Evolutionary conservation across 1,139 yeast species (phyloP).

Genomic region (Sugiyamaella pinicola): DNA sequence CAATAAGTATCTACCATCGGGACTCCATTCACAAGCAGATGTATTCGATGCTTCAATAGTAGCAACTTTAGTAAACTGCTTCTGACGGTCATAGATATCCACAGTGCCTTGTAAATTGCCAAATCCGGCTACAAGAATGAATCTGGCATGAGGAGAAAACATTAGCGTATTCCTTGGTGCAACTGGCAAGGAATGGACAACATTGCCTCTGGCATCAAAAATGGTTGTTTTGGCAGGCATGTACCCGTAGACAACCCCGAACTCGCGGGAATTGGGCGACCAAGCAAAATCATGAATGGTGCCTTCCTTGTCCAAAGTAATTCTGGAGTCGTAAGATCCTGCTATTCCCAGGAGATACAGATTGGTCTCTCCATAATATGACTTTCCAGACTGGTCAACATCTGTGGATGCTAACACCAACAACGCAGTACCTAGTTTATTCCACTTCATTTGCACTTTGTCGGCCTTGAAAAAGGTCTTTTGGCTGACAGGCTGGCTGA

Average conservation of each 20-base stretch:
- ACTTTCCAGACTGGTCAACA: constrained; percentile 90
- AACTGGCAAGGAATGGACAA: constrained; percentile 79
- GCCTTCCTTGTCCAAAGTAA: constrained; percentile 85
- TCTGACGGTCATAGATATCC: constrained; percentile 91
- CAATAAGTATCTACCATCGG: constrained; percentile 91
- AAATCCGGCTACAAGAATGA: constrained; percentile 91
- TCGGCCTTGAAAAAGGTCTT: constrained; percentile 96
- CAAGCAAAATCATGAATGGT: constrained; percentile 97
- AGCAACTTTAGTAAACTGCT: constrained; percentile 76
- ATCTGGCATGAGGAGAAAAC: constrained; percentile 93
- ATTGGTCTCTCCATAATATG: constrained; percentile 96
- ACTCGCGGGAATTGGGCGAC: constrained; percentile 96
- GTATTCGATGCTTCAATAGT: constrained; percentile 92
- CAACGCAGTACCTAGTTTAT: constrained; percentile 88
- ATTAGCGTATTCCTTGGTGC: constrained; percentile 87
- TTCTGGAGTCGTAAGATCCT: constrained; percentile 88
- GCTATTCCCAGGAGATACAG: constrained; percentile 88
- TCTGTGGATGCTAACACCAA: constrained; percentile 94
- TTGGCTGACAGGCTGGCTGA: constrained; percentile 77
- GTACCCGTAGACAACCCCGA: constrained; percentile 94
- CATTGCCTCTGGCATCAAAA: constrained; percentile 91
- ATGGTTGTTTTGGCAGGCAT: constrained; percentile 98
- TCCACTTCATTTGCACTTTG: constrained; percentile 90
- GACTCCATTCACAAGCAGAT: constrained; percentile 95
- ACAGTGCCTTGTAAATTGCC: constrained; percentile 98